phyloP scores from a whole-genome alignment of 1,139 yeast species.

The Scheffersomyces parashehatae region DNA sequence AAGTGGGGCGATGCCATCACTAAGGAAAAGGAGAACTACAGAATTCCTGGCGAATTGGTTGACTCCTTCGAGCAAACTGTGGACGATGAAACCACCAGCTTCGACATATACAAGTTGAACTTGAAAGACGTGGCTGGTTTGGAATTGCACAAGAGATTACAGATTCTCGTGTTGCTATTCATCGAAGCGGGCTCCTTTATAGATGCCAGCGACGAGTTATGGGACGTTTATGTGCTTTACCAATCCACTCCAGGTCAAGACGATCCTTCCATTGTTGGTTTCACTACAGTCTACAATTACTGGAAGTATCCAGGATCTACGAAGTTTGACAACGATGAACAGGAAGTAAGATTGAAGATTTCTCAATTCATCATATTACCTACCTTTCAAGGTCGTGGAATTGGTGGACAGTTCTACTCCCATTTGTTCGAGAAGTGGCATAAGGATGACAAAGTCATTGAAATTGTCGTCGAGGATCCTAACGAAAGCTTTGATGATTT shows the following conservation, averaged over 20 bases:
- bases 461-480: constrained; percentile 93
- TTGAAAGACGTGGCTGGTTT: constrained; percentile 41
- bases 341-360: constrained; percentile 65
- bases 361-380: constrained; percentile 89
- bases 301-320: constrained; percentile 68
- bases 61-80: constrained; percentile 30
- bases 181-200: constrained; percentile 95
- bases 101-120: constrained; percentile 36
- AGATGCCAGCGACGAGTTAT: constrained; percentile 69
- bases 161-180: constrained; percentile 75
- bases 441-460: constrained; percentile 53
- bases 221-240: constrained; percentile 65
- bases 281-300: constrained; percentile 80
- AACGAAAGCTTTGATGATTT: constrained; percentile 90
- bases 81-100: constrained; percentile 15
- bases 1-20: constrained; percentile 62
- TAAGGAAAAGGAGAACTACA: constrained; percentile 44
- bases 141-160: constrained; percentile 68
- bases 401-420: constrained; percentile 69
- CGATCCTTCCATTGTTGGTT: constrained; percentile 63
- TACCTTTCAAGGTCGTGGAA: constrained; percentile 67
- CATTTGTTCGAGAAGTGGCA: constrained; percentile 57
- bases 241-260: constrained; percentile 30
- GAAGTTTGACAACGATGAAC: constrained; percentile 52
- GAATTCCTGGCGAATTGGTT: constrained; percentile 52